phyloP scores from a whole-genome alignment of 306 rosid species.

The Corylus avellana region DNA sequence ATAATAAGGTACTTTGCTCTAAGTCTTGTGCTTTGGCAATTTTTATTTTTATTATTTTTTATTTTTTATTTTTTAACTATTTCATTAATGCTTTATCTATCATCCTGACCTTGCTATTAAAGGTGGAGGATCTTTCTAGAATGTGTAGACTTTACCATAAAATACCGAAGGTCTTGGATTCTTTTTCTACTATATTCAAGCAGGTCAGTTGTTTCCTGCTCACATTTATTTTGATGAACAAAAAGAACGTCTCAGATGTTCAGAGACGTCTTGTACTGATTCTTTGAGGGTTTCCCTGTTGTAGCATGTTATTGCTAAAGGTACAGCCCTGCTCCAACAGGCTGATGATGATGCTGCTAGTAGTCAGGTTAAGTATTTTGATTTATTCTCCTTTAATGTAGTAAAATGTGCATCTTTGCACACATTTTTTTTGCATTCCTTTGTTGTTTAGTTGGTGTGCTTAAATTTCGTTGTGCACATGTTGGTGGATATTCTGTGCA shows the following conservation, averaged over 20 bases:
- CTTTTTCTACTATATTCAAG: constrained; percentile 66
- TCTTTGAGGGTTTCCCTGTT: constrained; percentile 25
- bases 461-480: neutral
- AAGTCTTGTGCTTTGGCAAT: neutral
- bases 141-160: constrained; percentile 82
- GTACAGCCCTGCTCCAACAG: constrained; percentile 68
- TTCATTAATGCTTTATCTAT: neutral
- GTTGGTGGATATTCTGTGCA: neutral
- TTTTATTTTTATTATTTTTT: too few species aligned
- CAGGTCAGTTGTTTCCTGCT: constrained; percentile 51
- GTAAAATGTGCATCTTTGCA: neutral
- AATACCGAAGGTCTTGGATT: constrained; percentile 76
- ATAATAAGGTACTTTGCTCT: constrained; percentile 63
- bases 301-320: constrained; percentile 83
- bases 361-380: constrained; percentile 49
- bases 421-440: constrained; percentile 1
- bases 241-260: constrained; percentile 1
- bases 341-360: constrained; percentile 77
- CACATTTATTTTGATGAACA: constrained; percentile 5
- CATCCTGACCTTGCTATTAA: constrained; percentile 20
- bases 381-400: neutral
- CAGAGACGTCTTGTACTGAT: neutral
- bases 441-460: neutral
- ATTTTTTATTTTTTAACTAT: constrained; percentile 2
- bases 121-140: constrained; percentile 90